Percentiles rank a stretch among this genome's conserved stretches.
Evolutionary conservation across 1,284 basidiomycete species (phyloP).

Genomic region (Cutaneotrichosporon spelunceum): DNA sequence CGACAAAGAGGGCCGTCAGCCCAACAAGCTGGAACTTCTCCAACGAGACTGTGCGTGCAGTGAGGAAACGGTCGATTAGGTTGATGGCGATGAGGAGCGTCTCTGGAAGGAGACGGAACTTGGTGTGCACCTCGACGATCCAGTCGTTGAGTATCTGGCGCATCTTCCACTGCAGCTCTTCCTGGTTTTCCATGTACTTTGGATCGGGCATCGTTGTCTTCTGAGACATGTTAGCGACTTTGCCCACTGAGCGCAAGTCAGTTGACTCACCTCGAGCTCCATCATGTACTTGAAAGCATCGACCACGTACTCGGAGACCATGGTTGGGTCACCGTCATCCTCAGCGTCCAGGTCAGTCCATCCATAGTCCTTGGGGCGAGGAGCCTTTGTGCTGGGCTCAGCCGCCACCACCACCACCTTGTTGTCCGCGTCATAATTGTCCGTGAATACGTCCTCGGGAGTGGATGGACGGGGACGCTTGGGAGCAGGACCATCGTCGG

Average conservation of each 20-base stretch:
- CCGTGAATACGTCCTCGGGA: slow-evolving; percentile 35
- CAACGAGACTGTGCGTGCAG: slow-evolving; percentile 80
- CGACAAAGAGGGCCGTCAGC: slow-evolving; percentile 87
- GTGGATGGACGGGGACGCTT: slow-evolving; percentile 42
- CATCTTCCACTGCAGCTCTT: slow-evolving; percentile 89
- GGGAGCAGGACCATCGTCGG: slow-evolving; percentile 31
- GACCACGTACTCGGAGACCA: slow-evolving; percentile 94
- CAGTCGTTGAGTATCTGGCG: slow-evolving; percentile 93
- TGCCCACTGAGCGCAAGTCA: slow-evolving; percentile 47
- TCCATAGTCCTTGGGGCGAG: slow-evolving; percentile 54
- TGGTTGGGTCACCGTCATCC: slow-evolving; percentile 89
- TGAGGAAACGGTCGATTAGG: slow-evolving; percentile 95
- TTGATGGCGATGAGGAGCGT: slow-evolving; percentile 93
- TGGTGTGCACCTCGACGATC: slow-evolving; percentile 92
- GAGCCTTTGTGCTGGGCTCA: slow-evolving; percentile 5
- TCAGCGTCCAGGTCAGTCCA: slow-evolving; percentile 89
- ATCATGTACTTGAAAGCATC: slow-evolving; percentile 95
- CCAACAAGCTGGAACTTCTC: slow-evolving; percentile 94
- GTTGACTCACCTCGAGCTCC: slow-evolving; percentile 59
- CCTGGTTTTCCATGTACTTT: slow-evolving; percentile 85
- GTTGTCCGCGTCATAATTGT: slow-evolving; percentile 38
- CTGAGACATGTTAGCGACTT: slow-evolving; percentile 51
- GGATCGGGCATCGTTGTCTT: slow-evolving; percentile 77
- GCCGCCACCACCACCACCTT: slow-evolving; percentile 29
- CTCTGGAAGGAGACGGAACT: slow-evolving; percentile 90